These are phyloP conservation scores for Colletotrichum truncatum DNA, from an alignment of 2,329 filamentous ascomycete species.

Conservation along the genomic window DNA sequence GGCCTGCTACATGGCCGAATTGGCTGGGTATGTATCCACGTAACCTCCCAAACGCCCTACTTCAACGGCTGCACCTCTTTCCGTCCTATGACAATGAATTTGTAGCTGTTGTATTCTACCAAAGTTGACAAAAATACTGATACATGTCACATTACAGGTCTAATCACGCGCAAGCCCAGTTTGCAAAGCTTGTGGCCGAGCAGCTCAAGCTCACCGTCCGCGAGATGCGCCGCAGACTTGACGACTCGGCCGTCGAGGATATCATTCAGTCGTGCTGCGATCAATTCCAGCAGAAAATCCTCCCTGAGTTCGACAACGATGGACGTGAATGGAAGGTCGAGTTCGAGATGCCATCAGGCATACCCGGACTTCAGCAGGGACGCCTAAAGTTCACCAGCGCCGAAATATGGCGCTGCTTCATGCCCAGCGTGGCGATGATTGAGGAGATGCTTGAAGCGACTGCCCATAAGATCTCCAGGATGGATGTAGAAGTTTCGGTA, in stretches of 20 bases:
- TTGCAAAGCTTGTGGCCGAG: not conserved
- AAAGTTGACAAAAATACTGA: no score
- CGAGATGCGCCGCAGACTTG: not conserved
- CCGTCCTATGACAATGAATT: no score
- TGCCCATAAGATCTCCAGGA: not conserved
- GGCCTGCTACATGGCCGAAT: not conserved
- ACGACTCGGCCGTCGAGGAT: not conserved
- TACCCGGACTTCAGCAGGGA: not conserved
- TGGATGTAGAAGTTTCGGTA: not conserved
- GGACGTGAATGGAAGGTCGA: not conserved
- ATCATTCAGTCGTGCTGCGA: not conserved
- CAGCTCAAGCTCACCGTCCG: not conserved
- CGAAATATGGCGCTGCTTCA: not conserved
- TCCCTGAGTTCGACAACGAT: constrained; percentile 1
- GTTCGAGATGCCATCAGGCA: not conserved
- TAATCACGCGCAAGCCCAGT: not conserved
- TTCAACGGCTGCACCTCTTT: no score
- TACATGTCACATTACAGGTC: not conserved
- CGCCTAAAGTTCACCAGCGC: not conserved
- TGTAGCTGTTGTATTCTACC: no score
- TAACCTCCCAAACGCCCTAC: no score
- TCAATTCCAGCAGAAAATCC: not conserved
- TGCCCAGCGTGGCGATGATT: not conserved
- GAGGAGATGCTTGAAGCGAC: not conserved
- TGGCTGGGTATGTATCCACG: not conserved